Evolutionary conservation across 176 grass and related monocot genomes (phyloP).

Genomic region (Puccinellia tenuiflora): DNA sequence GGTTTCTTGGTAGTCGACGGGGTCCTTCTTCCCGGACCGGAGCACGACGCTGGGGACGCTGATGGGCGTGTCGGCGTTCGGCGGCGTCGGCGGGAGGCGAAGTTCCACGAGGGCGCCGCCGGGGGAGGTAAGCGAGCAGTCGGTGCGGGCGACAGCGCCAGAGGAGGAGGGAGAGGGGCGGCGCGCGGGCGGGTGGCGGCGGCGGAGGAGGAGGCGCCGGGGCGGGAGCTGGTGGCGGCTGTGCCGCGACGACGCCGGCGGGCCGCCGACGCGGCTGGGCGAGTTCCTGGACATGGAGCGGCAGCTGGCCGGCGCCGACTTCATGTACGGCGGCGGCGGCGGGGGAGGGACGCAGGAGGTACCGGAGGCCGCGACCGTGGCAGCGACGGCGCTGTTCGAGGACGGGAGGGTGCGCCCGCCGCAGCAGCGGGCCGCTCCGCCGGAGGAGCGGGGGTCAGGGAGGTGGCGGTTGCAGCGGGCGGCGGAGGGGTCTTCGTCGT

Average conservation of each 20-base stretch:
- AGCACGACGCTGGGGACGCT: slow-evolving; percentile 96
- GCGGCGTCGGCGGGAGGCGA: slow-evolving; percentile 1
- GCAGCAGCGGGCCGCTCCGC: background rate
- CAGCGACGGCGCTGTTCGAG: slow-evolving; percentile 56
- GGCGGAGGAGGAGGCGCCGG: background rate
- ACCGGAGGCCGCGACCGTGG: background rate
- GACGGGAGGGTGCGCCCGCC: slow-evolving; percentile 59
- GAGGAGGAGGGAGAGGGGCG: background rate
- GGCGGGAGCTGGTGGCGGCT: slow-evolving; percentile 70
- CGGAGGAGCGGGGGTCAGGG: slow-evolving; percentile 31
- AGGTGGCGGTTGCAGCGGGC: slow-evolving; percentile 21
- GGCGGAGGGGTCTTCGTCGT: slow-evolving; percentile 3
- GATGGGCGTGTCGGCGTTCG: slow-evolving; percentile 79
- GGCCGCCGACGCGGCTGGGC: slow-evolving; percentile 48
- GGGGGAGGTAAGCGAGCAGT: background rate
- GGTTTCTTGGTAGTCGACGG: slow-evolving; percentile 56
- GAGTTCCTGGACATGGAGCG: slow-evolving; percentile 84
- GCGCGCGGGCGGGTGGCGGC: background rate
- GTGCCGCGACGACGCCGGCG: slow-evolving; percentile 44
- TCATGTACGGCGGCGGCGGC: slow-evolving; percentile 37
- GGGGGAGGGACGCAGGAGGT: background rate
- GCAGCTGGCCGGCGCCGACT: slow-evolving; percentile 47
- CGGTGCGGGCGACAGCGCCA: background rate
- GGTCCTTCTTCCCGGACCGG: slow-evolving; percentile 90
- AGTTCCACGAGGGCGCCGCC: background rate